phyloP scores from a whole-genome alignment of 2,329 filamentous ascomycete species.

The Diaporthe australafricana region DNA sequence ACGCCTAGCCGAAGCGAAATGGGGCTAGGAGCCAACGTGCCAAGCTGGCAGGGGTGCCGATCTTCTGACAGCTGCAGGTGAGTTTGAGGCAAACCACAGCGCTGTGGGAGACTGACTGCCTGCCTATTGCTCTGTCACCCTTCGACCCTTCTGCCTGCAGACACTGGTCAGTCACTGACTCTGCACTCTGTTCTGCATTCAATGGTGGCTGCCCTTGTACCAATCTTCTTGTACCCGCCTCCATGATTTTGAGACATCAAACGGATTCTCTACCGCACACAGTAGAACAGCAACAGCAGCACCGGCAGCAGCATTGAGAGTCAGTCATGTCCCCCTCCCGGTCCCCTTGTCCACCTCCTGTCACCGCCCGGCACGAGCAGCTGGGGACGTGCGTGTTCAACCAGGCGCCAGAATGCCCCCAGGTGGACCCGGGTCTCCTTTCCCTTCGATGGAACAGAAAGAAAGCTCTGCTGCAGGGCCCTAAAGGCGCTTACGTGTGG shows the following conservation, averaged over 20 bases:
- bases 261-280: background rate
- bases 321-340: conserved; percentile 10
- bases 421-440: conserved; percentile 12
- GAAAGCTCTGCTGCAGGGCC: conserved; percentile 15
- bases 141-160: conserved; percentile 15
- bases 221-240: too few relatives aligned
- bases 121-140: background rate
- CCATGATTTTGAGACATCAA: conserved; percentile 1
- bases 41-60: conserved; percentile 22
- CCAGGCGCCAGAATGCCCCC: background rate
- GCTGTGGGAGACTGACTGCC: background rate
- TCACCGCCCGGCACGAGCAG: conserved; percentile 13
- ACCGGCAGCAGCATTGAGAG: conserved; percentile 1
- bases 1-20: conserved; percentile 30
- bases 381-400: conserved; percentile 22
- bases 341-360: background rate
- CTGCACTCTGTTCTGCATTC: conserved; percentile 15
- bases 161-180: background rate
- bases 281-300: background rate
- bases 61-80: conserved; percentile 35
- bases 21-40: conserved; percentile 12
- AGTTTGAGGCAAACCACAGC: conserved; percentile 19
- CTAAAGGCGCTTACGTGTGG: conserved; percentile 22
- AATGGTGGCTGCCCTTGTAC: conserved; percentile 2
- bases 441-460: background rate